Evolutionary conservation across 805 yeast genomes (phyloP), one percentile per base, ranked within the genome.

Genomic region (Starmerella roubikii): DNA sequence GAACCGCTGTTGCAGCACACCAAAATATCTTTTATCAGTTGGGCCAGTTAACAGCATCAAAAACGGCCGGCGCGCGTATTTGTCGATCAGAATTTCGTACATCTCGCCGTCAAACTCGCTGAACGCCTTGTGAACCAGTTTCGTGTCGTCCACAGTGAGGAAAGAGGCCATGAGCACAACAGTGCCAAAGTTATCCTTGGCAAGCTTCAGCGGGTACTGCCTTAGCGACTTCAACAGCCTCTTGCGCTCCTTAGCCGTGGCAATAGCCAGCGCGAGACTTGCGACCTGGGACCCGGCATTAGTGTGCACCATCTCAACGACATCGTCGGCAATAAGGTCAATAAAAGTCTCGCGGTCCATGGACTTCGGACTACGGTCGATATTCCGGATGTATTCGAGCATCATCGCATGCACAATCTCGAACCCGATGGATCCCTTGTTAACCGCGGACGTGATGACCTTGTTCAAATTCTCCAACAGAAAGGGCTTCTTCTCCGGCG

Each of bases 341-440:
- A 85, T 73, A 54, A 88, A 76, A 39, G 82, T 94, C 50, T 79
- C 69, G 41, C 76, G 71, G 58, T 83, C 88, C 24, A 40, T 18
- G 31, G 40, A 38, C 35, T 44, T 42, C 19, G 48, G 47, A 30
- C 70, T 68, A 33, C 69, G 74, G 44, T 74, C 74, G 46, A 84
- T 74, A 44, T 84, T 77, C 45, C 76, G 71, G 34, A 75, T 71
- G 54, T 80, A 84, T 58, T 88, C 95, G 56, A 70, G 77, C 94
- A 88, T 84, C 37, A 93, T 95, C 28, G 95, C 94, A 59, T 88
- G 97, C 57, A 88, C 71, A 48, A 88, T 79, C 58, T 85, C 93
- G 69, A 88, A 88, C 29, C 97, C 97, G 20, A 93, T 79, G 2
- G 95, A 84, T 5, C 97, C 97, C 61, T 88, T 88, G 57, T 79